These are phyloP conservation scores for Blastobotrys arbuscula DNA, from an alignment of 1,139 yeast species.

Conservation along the genomic window DNA sequence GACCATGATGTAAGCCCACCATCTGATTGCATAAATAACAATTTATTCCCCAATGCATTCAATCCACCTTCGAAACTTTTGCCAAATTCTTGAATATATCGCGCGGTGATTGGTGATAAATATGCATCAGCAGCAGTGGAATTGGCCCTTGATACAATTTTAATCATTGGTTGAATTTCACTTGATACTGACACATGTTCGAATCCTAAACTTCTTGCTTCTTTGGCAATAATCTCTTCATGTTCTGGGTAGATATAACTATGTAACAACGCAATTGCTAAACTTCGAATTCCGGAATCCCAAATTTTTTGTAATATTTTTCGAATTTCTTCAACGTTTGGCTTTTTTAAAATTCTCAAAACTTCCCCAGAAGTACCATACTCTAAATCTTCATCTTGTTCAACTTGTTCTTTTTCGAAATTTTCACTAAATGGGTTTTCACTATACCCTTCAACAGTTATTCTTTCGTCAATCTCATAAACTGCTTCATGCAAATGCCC, in stretches of 20 bases:
- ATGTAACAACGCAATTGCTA: slow-evolving; percentile 65
- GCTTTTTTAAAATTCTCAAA: slow-evolving; percentile 47
- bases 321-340: slow-evolving; percentile 41
- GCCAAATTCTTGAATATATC: slow-evolving; percentile 56
- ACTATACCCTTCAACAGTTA: slow-evolving; percentile 59
- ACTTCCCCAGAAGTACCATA: slow-evolving; percentile 61
- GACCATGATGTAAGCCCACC: slow-evolving; percentile 49
- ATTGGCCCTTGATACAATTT: slow-evolving; percentile 63
- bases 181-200: slow-evolving; percentile 59
- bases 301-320: slow-evolving; percentile 41
- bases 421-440: slow-evolving; percentile 48
- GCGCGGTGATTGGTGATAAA: slow-evolving; percentile 63
- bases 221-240: slow-evolving; percentile 50
- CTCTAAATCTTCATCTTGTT: slow-evolving; percentile 35
- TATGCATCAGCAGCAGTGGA: slow-evolving; percentile 75
- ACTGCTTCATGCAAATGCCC: slow-evolving; percentile 58
- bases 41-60: slow-evolving; percentile 38
- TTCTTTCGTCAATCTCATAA: slow-evolving; percentile 65
- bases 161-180: slow-evolving; percentile 67
- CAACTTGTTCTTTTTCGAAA: slow-evolving; percentile 24
- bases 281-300: slow-evolving; percentile 52
- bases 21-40: slow-evolving; percentile 55
- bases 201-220: slow-evolving; percentile 59
- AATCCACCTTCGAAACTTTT: slow-evolving; percentile 53
- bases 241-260: slow-evolving; percentile 66